Evolutionary conservation across 345 rosid genomes (phyloP).

Genomic region (Boechera divaricarpa): DNA sequence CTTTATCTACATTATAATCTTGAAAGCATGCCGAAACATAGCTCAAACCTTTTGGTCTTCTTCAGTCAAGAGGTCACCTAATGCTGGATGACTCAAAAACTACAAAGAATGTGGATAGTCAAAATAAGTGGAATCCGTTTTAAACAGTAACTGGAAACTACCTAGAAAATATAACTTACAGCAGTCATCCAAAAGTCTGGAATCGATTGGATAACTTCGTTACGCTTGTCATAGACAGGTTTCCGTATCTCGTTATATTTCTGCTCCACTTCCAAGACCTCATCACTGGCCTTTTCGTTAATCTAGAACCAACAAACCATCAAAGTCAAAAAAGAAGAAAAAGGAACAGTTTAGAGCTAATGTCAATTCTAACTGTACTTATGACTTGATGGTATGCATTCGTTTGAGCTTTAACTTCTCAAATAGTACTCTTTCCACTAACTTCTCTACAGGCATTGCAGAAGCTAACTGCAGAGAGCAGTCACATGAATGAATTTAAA

Average conservation of each 20-base stretch:
- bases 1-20: not conserved
- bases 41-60: slow-evolving; percentile 88
- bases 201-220: slow-evolving; percentile 71
- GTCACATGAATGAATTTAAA: not conserved
- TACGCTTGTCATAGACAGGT: slow-evolving; percentile 87
- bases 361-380: not conserved
- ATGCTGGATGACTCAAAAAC: slow-evolving; percentile 93
- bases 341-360: not conserved
- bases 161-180: slow-evolving; percentile 51
- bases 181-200: slow-evolving; percentile 97
- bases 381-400: not conserved
- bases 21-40: not conserved
- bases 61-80: slow-evolving; percentile 75
- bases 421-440: not conserved
- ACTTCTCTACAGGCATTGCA: not conserved
- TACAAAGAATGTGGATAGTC: slow-evolving; percentile 41
- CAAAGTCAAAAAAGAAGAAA: not conserved
- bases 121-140: not conserved
- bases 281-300: slow-evolving; percentile 92
- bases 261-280: slow-evolving; percentile 90
- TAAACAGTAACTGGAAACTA: not conserved
- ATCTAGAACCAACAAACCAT: slow-evolving; percentile 52
- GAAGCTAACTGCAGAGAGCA: not conserved
- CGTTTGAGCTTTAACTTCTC: slow-evolving; percentile 18
- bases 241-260: slow-evolving; percentile 81